A percentile compares a stretch with the other conserved stretches of the same genome.
Conservation (phyloP, 257 asterid genomes). For the Solanum chiquidenum region DNA sequence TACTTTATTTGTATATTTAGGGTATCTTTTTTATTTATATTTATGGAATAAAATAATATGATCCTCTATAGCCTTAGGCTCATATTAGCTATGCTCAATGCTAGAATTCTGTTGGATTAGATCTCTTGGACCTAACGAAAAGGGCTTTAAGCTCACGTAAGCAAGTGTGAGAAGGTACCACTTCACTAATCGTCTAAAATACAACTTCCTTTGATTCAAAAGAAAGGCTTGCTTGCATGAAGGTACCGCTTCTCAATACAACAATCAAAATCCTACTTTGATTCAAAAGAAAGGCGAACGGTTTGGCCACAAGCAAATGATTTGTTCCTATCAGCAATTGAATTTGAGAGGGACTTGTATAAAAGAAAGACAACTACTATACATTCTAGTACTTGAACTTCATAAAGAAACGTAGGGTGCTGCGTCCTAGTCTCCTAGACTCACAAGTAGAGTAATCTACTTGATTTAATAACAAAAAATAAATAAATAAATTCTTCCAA, state of each 20-base stretch:
- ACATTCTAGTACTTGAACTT: not conserved
- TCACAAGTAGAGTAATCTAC: not conserved
- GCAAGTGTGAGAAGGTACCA: not conserved
- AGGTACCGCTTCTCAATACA: not conserved
- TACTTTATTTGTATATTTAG: not conserved
- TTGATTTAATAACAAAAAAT: not conserved
- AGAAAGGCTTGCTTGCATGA: not conserved
- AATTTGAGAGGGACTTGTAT: not conserved
- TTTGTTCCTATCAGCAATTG: not conserved
- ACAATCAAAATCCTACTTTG: not conserved
- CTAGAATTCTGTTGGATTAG: not conserved
- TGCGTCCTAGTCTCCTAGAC: not conserved
- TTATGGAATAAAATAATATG: not conserved
- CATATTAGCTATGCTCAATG: not conserved
- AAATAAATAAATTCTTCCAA: not conserved
- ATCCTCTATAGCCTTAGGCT: not conserved
- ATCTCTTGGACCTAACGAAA: not conserved
- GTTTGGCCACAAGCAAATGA: not conserved
- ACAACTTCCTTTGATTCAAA: not conserved
- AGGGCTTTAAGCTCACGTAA: not conserved
- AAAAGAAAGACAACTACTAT: not conserved
- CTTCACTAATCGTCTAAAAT: not conserved
- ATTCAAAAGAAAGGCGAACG: not conserved
- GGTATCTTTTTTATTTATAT: not conserved
- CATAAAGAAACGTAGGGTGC: not conserved